phyloP scores from a whole-genome alignment of 768 basidiomycete genomes.

The Galerina sulciceps region DNA sequence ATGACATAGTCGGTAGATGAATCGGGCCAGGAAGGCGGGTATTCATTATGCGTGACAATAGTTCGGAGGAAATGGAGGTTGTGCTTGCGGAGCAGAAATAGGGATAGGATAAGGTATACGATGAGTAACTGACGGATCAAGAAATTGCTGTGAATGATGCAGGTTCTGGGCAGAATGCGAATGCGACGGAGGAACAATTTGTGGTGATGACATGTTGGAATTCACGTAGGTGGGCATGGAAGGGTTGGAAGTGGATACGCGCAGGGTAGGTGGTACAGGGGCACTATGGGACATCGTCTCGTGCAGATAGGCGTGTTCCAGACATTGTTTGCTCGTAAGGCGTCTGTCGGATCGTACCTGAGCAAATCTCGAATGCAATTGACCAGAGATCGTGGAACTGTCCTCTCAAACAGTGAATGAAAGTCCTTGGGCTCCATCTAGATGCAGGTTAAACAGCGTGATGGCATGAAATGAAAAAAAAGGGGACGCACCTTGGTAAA shows the following conservation, averaged over 20 bases:
- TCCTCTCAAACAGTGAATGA: conserved; percentile 75
- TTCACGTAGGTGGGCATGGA: conserved; percentile 39
- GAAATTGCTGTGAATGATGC: conserved; percentile 45
- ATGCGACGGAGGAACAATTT: conserved; percentile 49
- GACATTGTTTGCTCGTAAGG: conserved; percentile 83
- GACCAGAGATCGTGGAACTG: conserved; percentile 78
- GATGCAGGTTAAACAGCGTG: conserved; percentile 8
- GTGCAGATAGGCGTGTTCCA: conserved; percentile 87
- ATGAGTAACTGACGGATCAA: conserved; percentile 54
- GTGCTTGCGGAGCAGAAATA: conserved; percentile 10
- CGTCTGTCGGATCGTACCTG: conserved; percentile 86
- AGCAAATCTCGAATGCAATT: conserved; percentile 93
- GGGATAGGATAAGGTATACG: conserved; percentile 51
- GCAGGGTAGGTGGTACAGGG: conserved; percentile 66
- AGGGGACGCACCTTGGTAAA: conserved; percentile 85
- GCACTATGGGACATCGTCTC: conserved; percentile 68
- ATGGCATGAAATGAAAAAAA: conserved; percentile 5
- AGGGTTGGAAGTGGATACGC: conserved; percentile 42
- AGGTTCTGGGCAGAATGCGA: conserved; percentile 43
- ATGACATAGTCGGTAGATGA: conserved; percentile 57
- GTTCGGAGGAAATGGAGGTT: conserved; percentile 22
- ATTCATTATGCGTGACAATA: conserved; percentile 28
- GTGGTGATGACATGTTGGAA: conserved; percentile 36
- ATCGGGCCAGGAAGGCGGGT: conserved; percentile 28
- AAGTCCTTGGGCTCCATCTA: conserved; percentile 72